Base-by-base conservation (phyloP, 257 asterid genomes). In the Jacaranda copaia region DNA sequence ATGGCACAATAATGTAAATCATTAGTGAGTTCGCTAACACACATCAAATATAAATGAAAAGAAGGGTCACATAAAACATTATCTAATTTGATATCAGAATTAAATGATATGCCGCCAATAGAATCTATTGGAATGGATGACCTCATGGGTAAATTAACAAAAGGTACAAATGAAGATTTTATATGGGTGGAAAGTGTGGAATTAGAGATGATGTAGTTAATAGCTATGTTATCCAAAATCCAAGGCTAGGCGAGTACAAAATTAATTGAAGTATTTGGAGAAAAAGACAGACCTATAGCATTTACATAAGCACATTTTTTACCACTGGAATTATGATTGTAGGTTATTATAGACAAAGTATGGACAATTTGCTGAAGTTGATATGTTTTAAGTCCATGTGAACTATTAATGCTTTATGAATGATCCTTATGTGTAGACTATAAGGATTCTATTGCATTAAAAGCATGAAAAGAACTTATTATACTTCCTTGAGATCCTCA, bases 311-410 rank as follows among this genome's bases (percentile, higher is more conserved):
- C 5, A 40, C 15, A 13, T 5, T 49, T 16, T 64, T 75, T 64
- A 36, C 66, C 42, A 49, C 16, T n/a, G 5, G 38, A 6, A n/a
- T 6, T 64, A 13, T 51, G 18, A 18, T 11, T 75, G 52, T n/a
- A 19, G 5, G 13, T 49, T 13, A 75, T 75, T 16, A 36, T 65
- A 1, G 65, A 20, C 8, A 73, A 40, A 3, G 25, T 45, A 74
- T 53, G 45, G n/a, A 73, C 11, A 64, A 49, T 35, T 14, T 63
- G 42, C 16, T 38, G 74, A 20, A 65, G 38, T 63, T 64, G 66
- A 9, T 52, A 35, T 0, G 13, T 5, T 0, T 25, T 18, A 65
- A 51, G 43, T 8, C 25, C n/a, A n/a, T 65, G 55, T 42, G 46
- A 42, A 42, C 8, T 42, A 42, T 42, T 10, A 1, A 0, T 5